Conservation (phyloP, 2,329 filamentous ascomycete species). For the Macrophomina pseudophaseolina region DNA sequence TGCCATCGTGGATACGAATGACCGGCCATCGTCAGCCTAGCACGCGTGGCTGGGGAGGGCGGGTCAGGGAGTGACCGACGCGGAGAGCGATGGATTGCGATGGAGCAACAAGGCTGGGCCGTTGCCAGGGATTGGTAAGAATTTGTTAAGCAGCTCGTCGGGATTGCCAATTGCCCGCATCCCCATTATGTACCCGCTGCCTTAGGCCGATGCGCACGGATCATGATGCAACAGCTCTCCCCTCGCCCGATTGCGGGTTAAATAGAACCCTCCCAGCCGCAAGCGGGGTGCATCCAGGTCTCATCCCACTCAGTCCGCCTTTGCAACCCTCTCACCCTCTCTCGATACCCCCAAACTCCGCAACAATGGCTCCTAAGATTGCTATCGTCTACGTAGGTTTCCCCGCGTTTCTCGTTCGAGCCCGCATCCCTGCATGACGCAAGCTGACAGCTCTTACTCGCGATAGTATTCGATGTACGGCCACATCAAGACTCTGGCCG, state of each 20-base stretch:
- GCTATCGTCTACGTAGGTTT: slow-evolving; percentile 85
- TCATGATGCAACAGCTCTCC: slow-evolving; percentile 8
- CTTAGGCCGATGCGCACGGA: slow-evolving; percentile 6
- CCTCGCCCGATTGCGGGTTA: background rate
- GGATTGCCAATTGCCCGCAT: slow-evolving; percentile 16
- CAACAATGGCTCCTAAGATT: slow-evolving; percentile 82
- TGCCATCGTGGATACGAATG: too few relatives aligned
- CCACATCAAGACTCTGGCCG: slow-evolving; percentile 81
- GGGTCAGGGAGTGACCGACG: background rate
- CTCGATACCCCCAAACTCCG: background rate
- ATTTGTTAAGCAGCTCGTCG: slow-evolving; percentile 26
- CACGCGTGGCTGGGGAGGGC: background rate
- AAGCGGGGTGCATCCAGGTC: background rate
- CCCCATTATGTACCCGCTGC: background rate
- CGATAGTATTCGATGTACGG: slow-evolving; percentile 89
- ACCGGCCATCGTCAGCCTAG: background rate
- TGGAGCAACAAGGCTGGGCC: background rate
- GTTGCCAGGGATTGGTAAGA: slow-evolving; percentile 26
- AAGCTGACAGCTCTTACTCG: slow-evolving; percentile 10
- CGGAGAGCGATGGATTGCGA: background rate
- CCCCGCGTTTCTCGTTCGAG: background rate
- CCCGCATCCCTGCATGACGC: background rate
- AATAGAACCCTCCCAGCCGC: slow-evolving; percentile 12
- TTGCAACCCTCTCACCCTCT: background rate
- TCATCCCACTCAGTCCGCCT: background rate